Conservation (phyloP, 2,329 filamentous ascomycete species). For the Alternaria conjuncta region DNA sequence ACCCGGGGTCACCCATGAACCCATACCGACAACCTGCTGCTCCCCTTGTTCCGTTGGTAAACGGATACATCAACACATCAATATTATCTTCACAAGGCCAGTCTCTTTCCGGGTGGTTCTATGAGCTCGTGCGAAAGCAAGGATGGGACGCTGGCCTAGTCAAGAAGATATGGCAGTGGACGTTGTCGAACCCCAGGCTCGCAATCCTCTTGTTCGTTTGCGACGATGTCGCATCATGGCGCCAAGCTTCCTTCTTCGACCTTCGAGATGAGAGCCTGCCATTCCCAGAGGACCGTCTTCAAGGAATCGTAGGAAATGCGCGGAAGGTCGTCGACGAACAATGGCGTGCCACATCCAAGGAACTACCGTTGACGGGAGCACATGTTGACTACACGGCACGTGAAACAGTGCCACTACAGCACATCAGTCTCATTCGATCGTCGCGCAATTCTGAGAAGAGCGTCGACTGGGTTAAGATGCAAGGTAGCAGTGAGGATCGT, state of each 20-base stretch:
- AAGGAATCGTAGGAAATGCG: slow-evolving; percentile 48
- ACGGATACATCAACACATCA: slow-evolving; percentile 47
- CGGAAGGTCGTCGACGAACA: slow-evolving; percentile 49
- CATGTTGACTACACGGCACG: slow-evolving; percentile 48
- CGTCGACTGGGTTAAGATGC: slow-evolving; percentile 45
- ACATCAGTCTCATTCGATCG: slow-evolving; percentile 38
- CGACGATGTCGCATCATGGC: slow-evolving; percentile 49
- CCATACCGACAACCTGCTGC: slow-evolving; percentile 42
- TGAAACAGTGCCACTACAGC: slow-evolving; percentile 47
- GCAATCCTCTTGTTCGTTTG: slow-evolving; percentile 48
- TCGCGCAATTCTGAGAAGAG: slow-evolving; percentile 45
- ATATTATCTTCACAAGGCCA: slow-evolving; percentile 45
- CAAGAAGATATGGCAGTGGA: slow-evolving; percentile 51
- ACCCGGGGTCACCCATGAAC: slow-evolving; percentile 40
- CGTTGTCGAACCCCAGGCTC: slow-evolving; percentile 46
- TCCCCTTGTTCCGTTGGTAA: slow-evolving; percentile 39
- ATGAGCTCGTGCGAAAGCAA: slow-evolving; percentile 45
- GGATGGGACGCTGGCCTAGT: slow-evolving; percentile 43
- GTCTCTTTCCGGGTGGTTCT: slow-evolving; percentile 46
- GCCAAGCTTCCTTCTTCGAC: slow-evolving; percentile 47
- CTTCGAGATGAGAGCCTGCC: slow-evolving; percentile 48
- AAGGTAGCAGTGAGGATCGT: slow-evolving; percentile 43
- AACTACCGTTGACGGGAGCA: slow-evolving; percentile 44
- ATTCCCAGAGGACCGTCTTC: slow-evolving; percentile 45
- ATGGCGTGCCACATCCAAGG: slow-evolving; percentile 50